These are phyloP conservation scores for Carallia pectinifolia DNA, from an alignment of 345 rosid genomes.

Conservation along the genomic window DNA sequence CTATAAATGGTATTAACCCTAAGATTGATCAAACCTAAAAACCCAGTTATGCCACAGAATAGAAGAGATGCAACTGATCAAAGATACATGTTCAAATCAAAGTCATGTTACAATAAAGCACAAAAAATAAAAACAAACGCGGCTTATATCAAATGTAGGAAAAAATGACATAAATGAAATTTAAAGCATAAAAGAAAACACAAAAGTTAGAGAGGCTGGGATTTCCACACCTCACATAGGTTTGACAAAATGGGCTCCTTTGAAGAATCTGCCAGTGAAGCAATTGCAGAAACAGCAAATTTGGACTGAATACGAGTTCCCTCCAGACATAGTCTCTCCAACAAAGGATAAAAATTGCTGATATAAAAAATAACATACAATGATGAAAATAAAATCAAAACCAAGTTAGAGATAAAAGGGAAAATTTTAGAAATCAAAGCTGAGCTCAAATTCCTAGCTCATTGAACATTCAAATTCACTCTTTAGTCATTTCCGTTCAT, in stretches of 20 bases:
- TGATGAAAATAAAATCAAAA: not conserved
- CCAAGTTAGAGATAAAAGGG: not conserved
- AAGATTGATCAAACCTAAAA: not conserved
- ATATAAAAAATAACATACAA: not conserved
- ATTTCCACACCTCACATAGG: constrained; percentile 62
- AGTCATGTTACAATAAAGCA: not conserved
- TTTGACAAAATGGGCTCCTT: constrained; percentile 34
- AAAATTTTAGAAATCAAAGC: not conserved
- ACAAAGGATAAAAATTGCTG: constrained; percentile 61
- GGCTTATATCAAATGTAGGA: not conserved
- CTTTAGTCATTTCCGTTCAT: too few relatives aligned
- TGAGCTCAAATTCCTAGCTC: too few relatives aligned
- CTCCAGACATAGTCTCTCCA: constrained; percentile 64
- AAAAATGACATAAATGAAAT: not conserved
- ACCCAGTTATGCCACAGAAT: not conserved
- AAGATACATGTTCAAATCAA: not conserved
- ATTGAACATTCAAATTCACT: too few relatives aligned
- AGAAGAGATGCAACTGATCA: not conserved
- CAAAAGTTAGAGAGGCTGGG: constrained; percentile 7
- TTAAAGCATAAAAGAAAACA: not conserved
- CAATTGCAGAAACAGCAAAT: constrained; percentile 78
- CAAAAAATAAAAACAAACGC: not conserved
- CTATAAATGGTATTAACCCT: too few relatives aligned
- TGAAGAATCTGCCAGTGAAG: constrained; percentile 59
- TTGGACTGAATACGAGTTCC: constrained; percentile 86